phyloP scores from a whole-genome alignment of 768 basidiomycete species.

The Lanmaoa pseudosensibilis region DNA sequence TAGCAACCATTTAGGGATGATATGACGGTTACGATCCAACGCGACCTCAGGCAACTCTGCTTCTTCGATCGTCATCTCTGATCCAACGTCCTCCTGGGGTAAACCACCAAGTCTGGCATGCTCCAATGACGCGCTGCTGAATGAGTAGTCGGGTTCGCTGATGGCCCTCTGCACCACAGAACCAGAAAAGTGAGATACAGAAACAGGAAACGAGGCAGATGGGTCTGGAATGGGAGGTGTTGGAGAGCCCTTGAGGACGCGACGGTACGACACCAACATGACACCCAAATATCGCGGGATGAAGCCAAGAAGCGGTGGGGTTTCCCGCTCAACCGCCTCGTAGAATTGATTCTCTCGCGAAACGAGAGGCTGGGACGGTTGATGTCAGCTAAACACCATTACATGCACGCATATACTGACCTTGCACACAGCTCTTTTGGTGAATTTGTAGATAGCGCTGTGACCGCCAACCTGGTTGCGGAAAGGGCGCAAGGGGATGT shows the following conservation, averaged over 20 bases:
- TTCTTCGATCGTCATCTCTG: slow-evolving; percentile 54
- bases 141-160: slow-evolving; percentile 24
- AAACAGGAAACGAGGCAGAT: slow-evolving; percentile 13
- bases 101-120: neutral
- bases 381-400: slow-evolving; percentile 13
- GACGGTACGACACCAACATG: slow-evolving; percentile 95
- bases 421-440: slow-evolving; percentile 97
- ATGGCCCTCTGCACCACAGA: slow-evolving; percentile 31
- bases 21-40: slow-evolving; percentile 91
- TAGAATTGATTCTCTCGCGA: slow-evolving; percentile 98
- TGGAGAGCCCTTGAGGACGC: slow-evolving; percentile 52
- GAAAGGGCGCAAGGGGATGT: slow-evolving; percentile 93
- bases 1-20: slow-evolving; percentile 92
- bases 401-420: slow-evolving; percentile 45
- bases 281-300: slow-evolving; percentile 99
- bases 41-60: slow-evolving; percentile 94
- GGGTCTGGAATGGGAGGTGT: slow-evolving; percentile 23
- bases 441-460: slow-evolving; percentile 96
- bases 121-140: slow-evolving; percentile 1
- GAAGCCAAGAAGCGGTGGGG: slow-evolving; percentile 87
- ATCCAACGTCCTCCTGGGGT: slow-evolving; percentile 33
- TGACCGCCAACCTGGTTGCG: slow-evolving; percentile 98
- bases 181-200: slow-evolving; percentile 24
- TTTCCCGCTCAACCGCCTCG: slow-evolving; percentile 92
- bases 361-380: slow-evolving; percentile 73